Evolutionary conservation across 768 basidiomycete genomes (phyloP), one percentile per base, ranked within the genome.

Genomic region (Leccinellum luteum): DNA sequence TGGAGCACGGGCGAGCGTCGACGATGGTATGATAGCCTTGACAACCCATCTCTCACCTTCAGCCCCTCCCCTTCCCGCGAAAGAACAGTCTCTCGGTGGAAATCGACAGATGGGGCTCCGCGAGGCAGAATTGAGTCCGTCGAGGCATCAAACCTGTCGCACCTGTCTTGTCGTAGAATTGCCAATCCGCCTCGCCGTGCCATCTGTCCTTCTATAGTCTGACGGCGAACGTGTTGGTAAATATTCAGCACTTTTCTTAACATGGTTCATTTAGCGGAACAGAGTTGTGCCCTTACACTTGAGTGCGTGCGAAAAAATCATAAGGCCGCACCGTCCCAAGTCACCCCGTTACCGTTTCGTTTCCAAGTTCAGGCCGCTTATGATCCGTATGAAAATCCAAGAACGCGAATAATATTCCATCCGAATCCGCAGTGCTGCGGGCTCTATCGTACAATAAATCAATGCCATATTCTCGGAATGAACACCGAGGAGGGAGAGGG

Each of bases 401-500:
- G 66, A 69, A 60, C 61, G 35, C 62, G 31, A 68, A 69, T 67
- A 60, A 57, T 66, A 71, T 71, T 71, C 69, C 69, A 69, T 69
- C 69, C 69, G n/a, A n/a, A 38, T 70, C 60, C 66, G 68, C 64
- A 57, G 10, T 28, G 48, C 2, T 13, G 58, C 60, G 58, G 55
- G 38, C 54, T 71, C 65, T 71, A 71, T 67, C 64, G 69, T 71
- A 71, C 69, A 71, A 71, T 73, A 70, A 73, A 61, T 70, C 69
- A 70, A 71, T 73, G 71, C 71, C 59, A 70, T 62, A 69, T 60
- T 68, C 60, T 67, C 71, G 58, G 54, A 19, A 21, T 48, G 51
- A 48, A 47, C 27, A n/a, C 60, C 55, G 56, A 62, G 59, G 25
- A 41, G 43, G 25, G 55, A 49, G 55, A 52, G 67, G 14, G 60